These are phyloP conservation scores for Pholiota molesta DNA, from an alignment of 768 basidiomycete genomes.

Conservation along the genomic window DNA sequence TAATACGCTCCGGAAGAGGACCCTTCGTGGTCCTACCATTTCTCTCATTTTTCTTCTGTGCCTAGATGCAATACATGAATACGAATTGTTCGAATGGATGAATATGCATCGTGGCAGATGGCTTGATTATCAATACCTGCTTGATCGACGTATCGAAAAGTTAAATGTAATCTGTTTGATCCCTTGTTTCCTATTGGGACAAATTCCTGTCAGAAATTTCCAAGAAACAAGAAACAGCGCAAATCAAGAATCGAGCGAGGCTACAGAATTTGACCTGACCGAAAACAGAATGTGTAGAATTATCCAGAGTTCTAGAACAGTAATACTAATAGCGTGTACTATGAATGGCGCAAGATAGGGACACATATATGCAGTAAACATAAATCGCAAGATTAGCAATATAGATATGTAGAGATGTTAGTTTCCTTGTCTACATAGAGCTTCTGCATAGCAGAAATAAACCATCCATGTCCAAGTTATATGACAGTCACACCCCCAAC, in stretches of 20 bases:
- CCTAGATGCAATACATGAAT: conserved; percentile 18
- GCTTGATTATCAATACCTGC: too few relatives aligned
- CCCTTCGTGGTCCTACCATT: conserved; percentile 6
- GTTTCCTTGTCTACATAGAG: not conserved
- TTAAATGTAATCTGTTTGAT: too few relatives aligned
- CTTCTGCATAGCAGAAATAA: not conserved
- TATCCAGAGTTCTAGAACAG: too few relatives aligned
- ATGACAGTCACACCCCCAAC: conserved; percentile 57
- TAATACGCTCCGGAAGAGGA: conserved; percentile 7
- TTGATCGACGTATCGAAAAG: too few relatives aligned
- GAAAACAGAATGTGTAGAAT: too few relatives aligned
- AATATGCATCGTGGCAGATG: not conserved
- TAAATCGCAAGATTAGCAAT: not conserved
- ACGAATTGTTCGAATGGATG: conserved; percentile 9
- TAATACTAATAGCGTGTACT: too few relatives aligned
- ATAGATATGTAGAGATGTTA: not conserved
- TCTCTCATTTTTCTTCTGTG: conserved; percentile 12
- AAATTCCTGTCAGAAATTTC: too few relatives aligned
- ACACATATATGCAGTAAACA: not conserved
- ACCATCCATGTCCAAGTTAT: conserved; percentile 2
- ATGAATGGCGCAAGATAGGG: not conserved
- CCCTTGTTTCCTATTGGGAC: not conserved
- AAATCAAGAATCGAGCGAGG: too few relatives aligned
- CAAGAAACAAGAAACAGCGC: too few relatives aligned
- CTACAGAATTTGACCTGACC: too few relatives aligned